A percentile compares a stretch with the other conserved stretches of the same genome.
These are phyloP conservation scores for Penicillium sp. DNA, from an alignment of 2,329 filamentous ascomycete species.

Conservation along the genomic window DNA sequence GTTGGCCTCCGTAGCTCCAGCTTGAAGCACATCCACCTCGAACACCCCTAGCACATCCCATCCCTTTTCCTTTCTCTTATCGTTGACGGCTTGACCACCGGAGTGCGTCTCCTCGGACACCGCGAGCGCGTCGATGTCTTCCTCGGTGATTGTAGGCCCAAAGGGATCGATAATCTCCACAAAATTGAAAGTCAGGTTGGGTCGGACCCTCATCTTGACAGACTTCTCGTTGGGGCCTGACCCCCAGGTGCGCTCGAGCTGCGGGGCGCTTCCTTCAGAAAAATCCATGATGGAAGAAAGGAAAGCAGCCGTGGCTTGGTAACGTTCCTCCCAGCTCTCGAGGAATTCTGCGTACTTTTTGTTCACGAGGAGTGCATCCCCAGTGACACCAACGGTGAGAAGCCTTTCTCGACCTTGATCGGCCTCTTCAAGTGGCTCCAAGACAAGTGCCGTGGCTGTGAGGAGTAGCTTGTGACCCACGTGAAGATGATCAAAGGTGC, in stretches of 20 bases:
- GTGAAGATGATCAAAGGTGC: slow-evolving; percentile 95
- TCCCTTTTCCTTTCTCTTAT: slow-evolving; percentile 70
- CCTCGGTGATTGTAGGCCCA: slow-evolving; percentile 83
- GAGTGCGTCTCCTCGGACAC: slow-evolving; percentile 84
- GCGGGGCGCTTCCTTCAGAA: slow-evolving; percentile 41
- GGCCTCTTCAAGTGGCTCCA: slow-evolving; percentile 50
- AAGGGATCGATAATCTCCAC: slow-evolving; percentile 84
- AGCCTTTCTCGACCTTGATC: slow-evolving; percentile 47
- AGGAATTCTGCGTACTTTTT: slow-evolving; percentile 84
- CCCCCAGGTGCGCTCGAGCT: slow-evolving; percentile 32
- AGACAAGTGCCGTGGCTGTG: slow-evolving; percentile 75
- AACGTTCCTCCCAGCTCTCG: slow-evolving; percentile 75
- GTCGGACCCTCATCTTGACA: slow-evolving; percentile 51
- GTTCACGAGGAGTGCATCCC: slow-evolving; percentile 78
- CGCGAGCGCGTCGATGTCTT: slow-evolving; percentile 74
- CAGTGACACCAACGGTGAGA: slow-evolving; percentile 83
- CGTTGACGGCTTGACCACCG: slow-evolving; percentile 82
- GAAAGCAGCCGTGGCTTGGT: slow-evolving; percentile 68
- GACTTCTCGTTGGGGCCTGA: slow-evolving; percentile 42
- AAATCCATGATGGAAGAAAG: slow-evolving; percentile 61
- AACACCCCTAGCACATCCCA: slow-evolving; percentile 77
- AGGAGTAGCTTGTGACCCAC: slow-evolving; percentile 94
- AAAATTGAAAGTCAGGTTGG: slow-evolving; percentile 68
- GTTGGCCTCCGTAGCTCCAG: slow-evolving; percentile 52
- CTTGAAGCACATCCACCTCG: slow-evolving; percentile 84